A percentile compares a stretch with the other conserved stretches of the same genome.
Conservation (phyloP, 2,329 filamentous ascomycete genomes). For the Epicoccum sorghinum region DNA sequence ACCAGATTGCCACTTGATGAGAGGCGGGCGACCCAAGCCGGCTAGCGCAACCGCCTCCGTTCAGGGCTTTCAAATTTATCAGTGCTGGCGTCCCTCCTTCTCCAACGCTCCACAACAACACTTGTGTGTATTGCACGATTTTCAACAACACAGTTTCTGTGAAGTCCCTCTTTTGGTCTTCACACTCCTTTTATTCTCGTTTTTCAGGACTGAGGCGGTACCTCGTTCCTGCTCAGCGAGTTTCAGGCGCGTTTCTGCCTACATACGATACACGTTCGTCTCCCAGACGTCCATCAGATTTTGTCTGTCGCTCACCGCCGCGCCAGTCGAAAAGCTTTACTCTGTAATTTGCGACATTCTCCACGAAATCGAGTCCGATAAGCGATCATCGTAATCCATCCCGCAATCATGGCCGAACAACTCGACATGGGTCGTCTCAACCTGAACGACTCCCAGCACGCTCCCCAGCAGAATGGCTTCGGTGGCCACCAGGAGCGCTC, state of each 20-base stretch:
- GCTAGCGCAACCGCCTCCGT: conserved; percentile 23
- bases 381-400: conserved; percentile 17
- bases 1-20: conserved; percentile 25
- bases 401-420: conserved; percentile 57
- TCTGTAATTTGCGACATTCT: conserved; percentile 24
- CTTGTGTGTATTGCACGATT: conserved; percentile 40
- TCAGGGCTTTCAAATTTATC: conserved; percentile 32
- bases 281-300: conserved; percentile 28
- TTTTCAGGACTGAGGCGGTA: conserved; percentile 46
- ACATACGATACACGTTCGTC: conserved; percentile 42
- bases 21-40: conserved; percentile 23
- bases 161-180: conserved; percentile 51
- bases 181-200: conserved; percentile 49
- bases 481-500: conserved; percentile 63
- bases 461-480: conserved; percentile 53
- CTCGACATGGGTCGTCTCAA: conserved; percentile 80
- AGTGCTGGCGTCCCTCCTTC: conserved; percentile 28
- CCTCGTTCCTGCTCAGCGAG: conserved; percentile 47
- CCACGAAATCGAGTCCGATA: conserved; percentile 14
- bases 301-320: conserved; percentile 41
- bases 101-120: conserved; percentile 36
- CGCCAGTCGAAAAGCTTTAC: conserved; percentile 33
- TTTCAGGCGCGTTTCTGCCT: conserved; percentile 50
- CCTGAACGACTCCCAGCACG: conserved; percentile 70
- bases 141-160: conserved; percentile 40